A percentile compares a stretch with the other conserved stretches of the same genome.
phyloP scores from a whole-genome alignment of 139 green algal species.

The Limnomonas spitsbergensis region DNA sequence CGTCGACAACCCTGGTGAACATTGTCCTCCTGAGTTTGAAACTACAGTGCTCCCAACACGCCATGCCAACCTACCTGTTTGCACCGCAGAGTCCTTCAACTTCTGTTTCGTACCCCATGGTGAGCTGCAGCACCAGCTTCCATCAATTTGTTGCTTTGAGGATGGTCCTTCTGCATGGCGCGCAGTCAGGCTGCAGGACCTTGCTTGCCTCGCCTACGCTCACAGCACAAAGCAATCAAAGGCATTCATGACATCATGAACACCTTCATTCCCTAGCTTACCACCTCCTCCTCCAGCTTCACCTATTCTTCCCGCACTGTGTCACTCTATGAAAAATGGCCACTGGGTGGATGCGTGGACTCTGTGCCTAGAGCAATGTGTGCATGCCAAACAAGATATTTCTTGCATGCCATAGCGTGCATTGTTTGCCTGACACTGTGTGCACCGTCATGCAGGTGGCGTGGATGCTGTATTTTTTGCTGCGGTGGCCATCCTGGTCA shows the following conservation, averaged over 20 bases:
- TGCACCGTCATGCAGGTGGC: conserved; percentile 31
- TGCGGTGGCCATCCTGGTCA: conserved; percentile 20
- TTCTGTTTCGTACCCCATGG: conserved; percentile 16
- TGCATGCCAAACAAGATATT: too few relatives aligned
- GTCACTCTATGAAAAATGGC: too few relatives aligned
- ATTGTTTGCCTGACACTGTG: too few relatives aligned
- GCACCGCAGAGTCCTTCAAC: background rate
- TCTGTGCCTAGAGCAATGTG: too few relatives aligned
- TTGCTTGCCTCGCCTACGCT: background rate
- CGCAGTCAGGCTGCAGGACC: background rate
- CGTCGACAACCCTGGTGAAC: conserved; percentile 22
- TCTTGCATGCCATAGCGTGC: too few relatives aligned
- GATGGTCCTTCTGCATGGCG: background rate
- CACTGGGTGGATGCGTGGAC: too few relatives aligned
- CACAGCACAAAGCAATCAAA: background rate
- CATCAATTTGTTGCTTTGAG: background rate
- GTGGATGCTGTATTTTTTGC: conserved; percentile 38
- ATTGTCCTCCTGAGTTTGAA: background rate
- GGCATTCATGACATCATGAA: conserved; percentile 18
- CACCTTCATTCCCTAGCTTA: too few relatives aligned
- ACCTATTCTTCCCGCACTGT: too few relatives aligned
- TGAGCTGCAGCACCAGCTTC: background rate
- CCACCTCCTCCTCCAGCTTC: too few relatives aligned
- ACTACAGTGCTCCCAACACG: background rate
- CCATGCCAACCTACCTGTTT: background rate